A percentile compares a stretch with the other conserved stretches of the same genome.
These are phyloP conservation scores for Botrytis medusae DNA, from an alignment of 2,329 filamentous ascomycete species.

Conservation along the genomic window DNA sequence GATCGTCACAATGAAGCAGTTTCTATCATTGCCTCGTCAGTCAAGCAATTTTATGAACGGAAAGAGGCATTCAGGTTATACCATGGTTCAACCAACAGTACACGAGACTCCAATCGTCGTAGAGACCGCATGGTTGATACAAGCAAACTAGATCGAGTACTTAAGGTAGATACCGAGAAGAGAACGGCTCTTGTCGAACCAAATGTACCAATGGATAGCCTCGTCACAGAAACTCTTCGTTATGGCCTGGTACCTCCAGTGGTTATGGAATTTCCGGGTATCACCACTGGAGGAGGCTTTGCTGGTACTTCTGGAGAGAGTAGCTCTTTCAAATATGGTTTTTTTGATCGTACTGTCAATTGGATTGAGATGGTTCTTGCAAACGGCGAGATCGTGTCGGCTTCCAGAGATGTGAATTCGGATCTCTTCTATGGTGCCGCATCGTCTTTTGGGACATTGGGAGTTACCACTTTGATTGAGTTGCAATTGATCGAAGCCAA, in stretches of 20 bases:
- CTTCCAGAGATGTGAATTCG: constrained; percentile 47
- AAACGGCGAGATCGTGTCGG: constrained; percentile 53
- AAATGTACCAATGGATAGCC: constrained; percentile 65
- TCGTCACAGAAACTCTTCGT: constrained; percentile 56
- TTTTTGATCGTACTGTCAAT: constrained; percentile 63
- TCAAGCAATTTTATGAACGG: constrained; percentile 29
- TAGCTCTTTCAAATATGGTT: constrained; percentile 62
- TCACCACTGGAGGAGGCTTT: constrained; percentile 66
- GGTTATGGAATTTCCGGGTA: constrained; percentile 70
- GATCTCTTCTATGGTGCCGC: constrained; percentile 61
- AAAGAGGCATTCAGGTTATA: constrained; percentile 49
- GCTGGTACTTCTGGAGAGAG: constrained; percentile 66
- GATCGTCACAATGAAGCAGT: constrained; percentile 32
- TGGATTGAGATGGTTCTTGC: constrained; percentile 62
- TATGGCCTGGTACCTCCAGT: constrained; percentile 60
- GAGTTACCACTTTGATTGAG: constrained; percentile 59
- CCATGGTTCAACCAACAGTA: constrained; percentile 56
- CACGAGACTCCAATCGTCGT: constrained; percentile 41
- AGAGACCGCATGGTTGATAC: constrained; percentile 44
- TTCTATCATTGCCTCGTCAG: constrained; percentile 25
- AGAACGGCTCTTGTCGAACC: constrained; percentile 59
- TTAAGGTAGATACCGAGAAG: constrained; percentile 44
- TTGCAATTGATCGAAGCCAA: constrained; percentile 54
- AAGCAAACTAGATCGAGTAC: constrained; percentile 47
- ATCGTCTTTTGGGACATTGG: constrained; percentile 59